Evolutionary conservation across 2,329 filamentous ascomycete genomes (phyloP).

Genomic region (Lasiodiplodia theobromae): DNA sequence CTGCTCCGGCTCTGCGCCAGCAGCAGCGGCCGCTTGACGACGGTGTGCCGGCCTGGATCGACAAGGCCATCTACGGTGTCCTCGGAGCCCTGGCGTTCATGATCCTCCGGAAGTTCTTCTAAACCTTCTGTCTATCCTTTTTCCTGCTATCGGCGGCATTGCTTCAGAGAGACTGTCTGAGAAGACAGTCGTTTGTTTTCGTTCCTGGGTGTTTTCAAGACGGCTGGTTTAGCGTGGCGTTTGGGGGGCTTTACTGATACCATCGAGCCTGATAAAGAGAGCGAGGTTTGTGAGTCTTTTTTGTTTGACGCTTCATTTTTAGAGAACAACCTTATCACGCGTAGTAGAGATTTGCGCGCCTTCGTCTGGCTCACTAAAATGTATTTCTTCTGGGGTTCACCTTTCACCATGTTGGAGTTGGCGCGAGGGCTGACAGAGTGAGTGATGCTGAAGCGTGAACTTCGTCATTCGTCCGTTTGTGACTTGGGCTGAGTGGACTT

Average conservation of each 20-base stretch:
- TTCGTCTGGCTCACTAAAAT: not conserved
- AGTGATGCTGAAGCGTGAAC: too few relatives aligned
- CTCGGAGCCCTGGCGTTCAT: conserved; percentile 74
- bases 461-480: too few relatives aligned
- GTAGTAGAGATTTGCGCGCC: not conserved
- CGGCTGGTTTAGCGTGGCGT: conserved; percentile 18
- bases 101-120: conserved; percentile 61
- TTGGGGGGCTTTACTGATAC: conserved; percentile 12
- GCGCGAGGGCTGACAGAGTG: not conserved
- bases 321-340: not conserved
- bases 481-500: not conserved
- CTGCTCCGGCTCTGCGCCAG: conserved; percentile 26
- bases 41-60: conserved; percentile 75
- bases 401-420: not conserved
- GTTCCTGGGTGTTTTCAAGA: not conserved
- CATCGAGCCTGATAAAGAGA: not conserved
- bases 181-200: not conserved
- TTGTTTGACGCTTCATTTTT: not conserved
- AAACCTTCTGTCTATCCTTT: not conserved
- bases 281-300: not conserved
- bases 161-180: not conserved
- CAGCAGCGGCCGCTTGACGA: conserved; percentile 41
- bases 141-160: not conserved
- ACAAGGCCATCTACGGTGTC: conserved; percentile 78
- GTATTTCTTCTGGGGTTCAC: not conserved